phyloP scores from a whole-genome alignment of 805 yeast species.

The Yarrowia keelungensis region DNA sequence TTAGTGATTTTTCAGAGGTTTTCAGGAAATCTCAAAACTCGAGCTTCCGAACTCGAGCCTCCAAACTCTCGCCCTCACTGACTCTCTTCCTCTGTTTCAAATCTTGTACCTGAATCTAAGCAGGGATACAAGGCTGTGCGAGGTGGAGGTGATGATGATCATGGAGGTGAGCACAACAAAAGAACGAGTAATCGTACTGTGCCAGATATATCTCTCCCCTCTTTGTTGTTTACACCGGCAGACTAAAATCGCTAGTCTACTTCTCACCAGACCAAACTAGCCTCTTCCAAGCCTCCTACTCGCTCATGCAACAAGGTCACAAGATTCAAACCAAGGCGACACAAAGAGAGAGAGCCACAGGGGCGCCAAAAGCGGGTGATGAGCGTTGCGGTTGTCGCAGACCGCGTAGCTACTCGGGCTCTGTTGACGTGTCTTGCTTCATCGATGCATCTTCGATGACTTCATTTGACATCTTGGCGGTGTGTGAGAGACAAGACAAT shows the following conservation, averaged over 20 bases:
- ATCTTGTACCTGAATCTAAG: conserved; percentile 33
- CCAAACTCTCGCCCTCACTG: too few relatives aligned
- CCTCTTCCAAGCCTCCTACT: background rate
- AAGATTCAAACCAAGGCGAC: background rate
- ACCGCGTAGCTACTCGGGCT: conserved; percentile 2
- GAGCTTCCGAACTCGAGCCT: too few relatives aligned
- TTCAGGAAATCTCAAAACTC: too few relatives aligned
- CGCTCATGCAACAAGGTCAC: conserved; percentile 8
- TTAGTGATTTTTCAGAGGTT: too few relatives aligned
- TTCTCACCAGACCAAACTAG: conserved; percentile 1
- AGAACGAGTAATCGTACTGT: too few relatives aligned
- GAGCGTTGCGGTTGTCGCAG: conserved; percentile 11
- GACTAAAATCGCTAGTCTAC: background rate
- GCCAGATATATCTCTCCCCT: too few relatives aligned
- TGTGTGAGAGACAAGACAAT: too few relatives aligned
- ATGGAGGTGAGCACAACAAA: too few relatives aligned
- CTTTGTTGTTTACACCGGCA: background rate
- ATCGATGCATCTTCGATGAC: conserved; percentile 19
- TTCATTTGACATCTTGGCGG: conserved; percentile 26
- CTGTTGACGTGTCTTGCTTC: conserved; percentile 1
- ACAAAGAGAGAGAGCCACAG: background rate
- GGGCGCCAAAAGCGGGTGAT: background rate
- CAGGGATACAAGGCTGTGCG: conserved; percentile 23
- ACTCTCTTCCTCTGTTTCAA: background rate
- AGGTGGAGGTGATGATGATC: too few relatives aligned